Evolutionary conservation across 768 basidiomycete genomes (phyloP).

Genomic region (Gymnopilus junonius): DNA sequence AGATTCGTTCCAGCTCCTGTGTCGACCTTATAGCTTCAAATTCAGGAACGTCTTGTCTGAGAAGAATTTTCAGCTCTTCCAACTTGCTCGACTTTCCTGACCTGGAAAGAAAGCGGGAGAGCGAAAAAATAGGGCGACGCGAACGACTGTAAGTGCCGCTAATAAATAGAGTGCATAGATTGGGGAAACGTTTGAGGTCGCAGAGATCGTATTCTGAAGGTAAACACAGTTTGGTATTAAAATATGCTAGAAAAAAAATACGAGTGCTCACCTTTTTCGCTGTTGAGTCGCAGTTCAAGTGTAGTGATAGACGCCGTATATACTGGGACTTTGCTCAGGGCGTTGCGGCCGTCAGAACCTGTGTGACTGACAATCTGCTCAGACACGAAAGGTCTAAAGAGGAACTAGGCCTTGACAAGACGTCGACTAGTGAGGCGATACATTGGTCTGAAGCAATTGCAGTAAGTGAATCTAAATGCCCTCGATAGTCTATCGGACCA

Average conservation of each 20-base stretch:
- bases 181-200: slow-evolving; percentile 8
- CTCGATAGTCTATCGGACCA: neutral
- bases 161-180: slow-evolving; percentile 7
- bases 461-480: slow-evolving; percentile 12
- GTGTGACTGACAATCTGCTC: slow-evolving; percentile 10
- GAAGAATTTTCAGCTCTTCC: slow-evolving; percentile 7
- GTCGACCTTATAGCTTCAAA: neutral
- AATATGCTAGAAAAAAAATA: neutral
- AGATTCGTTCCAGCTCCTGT: slow-evolving; percentile 2
- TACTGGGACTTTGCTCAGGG: slow-evolving; percentile 5
- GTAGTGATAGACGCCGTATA: slow-evolving; percentile 4
- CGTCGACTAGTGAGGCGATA: neutral
- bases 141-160: slow-evolving; percentile 7
- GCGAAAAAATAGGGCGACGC: neutral
- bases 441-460: slow-evolving; percentile 16
- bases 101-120: slow-evolving; percentile 9
- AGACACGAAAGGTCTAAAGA: slow-evolving; percentile 3
- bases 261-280: slow-evolving; percentile 2
- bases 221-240: neutral
- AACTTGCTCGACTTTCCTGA: neutral
- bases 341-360: slow-evolving; percentile 8
- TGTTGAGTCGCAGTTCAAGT: slow-evolving; percentile 15
- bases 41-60: slow-evolving; percentile 8
- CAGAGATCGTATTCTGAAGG: slow-evolving; percentile 10
- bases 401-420: slow-evolving; percentile 1